A percentile compares a stretch with the other conserved stretches of the same genome.
Conservation (phyloP, 2,329 filamentous ascomycete genomes). For the Beauveria pseudobassiana region DNA sequence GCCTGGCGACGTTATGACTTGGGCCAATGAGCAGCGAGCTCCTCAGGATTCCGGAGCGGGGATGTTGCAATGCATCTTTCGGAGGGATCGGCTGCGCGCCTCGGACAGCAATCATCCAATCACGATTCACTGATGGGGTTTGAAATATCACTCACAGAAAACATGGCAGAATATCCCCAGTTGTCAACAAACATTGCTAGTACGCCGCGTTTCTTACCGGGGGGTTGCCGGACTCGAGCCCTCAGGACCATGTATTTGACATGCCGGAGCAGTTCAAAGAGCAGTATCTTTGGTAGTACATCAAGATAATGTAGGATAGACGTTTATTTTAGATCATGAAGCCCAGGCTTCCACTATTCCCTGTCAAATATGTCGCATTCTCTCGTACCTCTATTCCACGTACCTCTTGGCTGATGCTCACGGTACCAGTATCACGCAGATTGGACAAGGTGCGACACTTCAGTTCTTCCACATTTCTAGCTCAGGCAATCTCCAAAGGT, state of each 20-base stretch:
- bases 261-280: conserved; percentile 2
- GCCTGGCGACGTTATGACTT: background rate
- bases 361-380: too few relatives aligned
- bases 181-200: background rate
- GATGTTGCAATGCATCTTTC: background rate
- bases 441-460: too few relatives aligned
- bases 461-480: background rate
- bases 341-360: too few relatives aligned
- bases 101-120: background rate
- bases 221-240: background rate
- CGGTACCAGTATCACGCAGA: too few relatives aligned
- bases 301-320: background rate
- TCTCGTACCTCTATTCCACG: too few relatives aligned
- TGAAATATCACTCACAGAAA: background rate
- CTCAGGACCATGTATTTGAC: background rate
- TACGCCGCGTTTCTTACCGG: background rate
- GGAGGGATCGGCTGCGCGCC: background rate
- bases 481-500: conserved; percentile 1
- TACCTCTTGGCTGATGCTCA: too few relatives aligned
- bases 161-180: background rate
- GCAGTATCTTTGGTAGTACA: conserved; percentile 9
- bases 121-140: background rate
- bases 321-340: too few relatives aligned
- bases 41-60: background rate
- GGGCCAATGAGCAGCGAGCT: background rate